Evolutionary conservation across 495 filamentous ascomycete genomes (phyloP).

Genomic region (Cladorrhinum samala): DNA sequence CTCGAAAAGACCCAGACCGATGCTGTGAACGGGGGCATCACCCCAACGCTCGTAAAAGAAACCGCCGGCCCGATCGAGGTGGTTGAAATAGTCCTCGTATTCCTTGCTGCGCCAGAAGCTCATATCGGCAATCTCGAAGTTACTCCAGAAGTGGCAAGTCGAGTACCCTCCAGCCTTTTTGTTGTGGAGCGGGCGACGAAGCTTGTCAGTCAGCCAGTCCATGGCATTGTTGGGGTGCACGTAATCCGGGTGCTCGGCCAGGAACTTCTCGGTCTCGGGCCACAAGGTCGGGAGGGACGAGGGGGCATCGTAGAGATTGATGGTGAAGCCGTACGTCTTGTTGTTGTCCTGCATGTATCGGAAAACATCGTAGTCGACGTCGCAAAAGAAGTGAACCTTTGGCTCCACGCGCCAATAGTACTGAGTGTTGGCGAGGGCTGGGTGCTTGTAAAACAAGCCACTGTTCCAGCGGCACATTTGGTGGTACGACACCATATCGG

Average conservation of each 20-base stretch:
- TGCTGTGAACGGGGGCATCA: conserved; percentile 94
- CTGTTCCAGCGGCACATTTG: conserved; percentile 99
- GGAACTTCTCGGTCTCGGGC: conserved; percentile 87
- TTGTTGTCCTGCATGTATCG: conserved; percentile 95
- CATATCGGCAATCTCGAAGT: conserved; percentile 97
- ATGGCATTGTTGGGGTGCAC: conserved; percentile 77
- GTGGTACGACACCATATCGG: conserved; percentile 82
- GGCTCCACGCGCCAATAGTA: conserved; percentile 99
- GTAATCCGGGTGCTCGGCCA: conserved; percentile 77
- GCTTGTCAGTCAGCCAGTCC: conserved; percentile 76
- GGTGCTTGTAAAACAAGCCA: conserved; percentile 95
- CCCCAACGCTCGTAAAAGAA: conserved; percentile 99
- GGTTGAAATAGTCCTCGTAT: conserved; percentile 95
- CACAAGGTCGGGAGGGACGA: conserved; percentile 82
- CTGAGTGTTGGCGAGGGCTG: conserved; percentile 68
- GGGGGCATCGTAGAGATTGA: conserved; percentile 92
- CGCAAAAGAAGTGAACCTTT: conserved; percentile 99
- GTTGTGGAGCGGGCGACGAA: conserved; percentile 72
- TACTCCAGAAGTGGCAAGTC: conserved; percentile 99
- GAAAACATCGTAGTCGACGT: conserved; percentile 98
- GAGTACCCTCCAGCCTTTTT: conserved; percentile 81
- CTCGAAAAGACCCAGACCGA: conserved; percentile 90
- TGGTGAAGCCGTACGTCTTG: conserved; percentile 98
- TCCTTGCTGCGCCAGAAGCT: conserved; percentile 86
- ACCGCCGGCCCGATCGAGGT: conserved; percentile 86